Base-by-base conservation (phyloP, 805 yeast species). In the Sugiyamaella qingdaonensis region DNA sequence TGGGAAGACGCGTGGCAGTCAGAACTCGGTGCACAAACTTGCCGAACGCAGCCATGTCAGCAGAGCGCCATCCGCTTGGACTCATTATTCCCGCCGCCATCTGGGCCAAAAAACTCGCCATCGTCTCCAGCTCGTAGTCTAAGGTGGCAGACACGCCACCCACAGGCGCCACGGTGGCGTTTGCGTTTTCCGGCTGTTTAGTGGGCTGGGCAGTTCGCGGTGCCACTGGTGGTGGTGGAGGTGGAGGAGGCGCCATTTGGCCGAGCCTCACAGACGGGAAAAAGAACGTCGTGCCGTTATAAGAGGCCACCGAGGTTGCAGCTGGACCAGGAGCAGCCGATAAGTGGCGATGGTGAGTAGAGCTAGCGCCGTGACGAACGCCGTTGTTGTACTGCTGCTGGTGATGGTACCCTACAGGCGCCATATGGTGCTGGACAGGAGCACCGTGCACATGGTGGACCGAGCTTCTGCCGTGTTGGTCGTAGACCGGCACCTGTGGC, bases 1-100 rank as follows among this genome's bases (percentile, higher is more conserved):
- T 79, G 31, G 97, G 95, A 61, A 92, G 74, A 60, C 98, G 81
- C 2, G 97, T 94, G 10, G 97, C 95, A 53, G 84, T 78, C 55
- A 92, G 73, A 1, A 92, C 91, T 39, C 85, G 79, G 52, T 78
- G 76, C 16, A 88, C 73, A 58, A 81, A 81, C 55, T 74, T 55
- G 33, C 50, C 49, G 53, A 48, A 68, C 36, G 56, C 49, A 42
- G 62, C n/a, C 37, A 45, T 21, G 13, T 37, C 33, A 3, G 14
- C 11, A 7, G 34, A 2, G 33, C 53, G 32, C 56, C 56, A 46
- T 53, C 55, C 35, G 18, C 39, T 36, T 13, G 21, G 35, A 62
- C 54, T 70, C 73, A 58, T 72, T 61, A 62, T 66, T 31, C 88
- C 85, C 60, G 77, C 84, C 11, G 87, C 76, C 68, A 88, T 79